Base-by-base conservation (phyloP, 176 grass and related monocot genomes). In the Cymbopogon citratus region DNA sequence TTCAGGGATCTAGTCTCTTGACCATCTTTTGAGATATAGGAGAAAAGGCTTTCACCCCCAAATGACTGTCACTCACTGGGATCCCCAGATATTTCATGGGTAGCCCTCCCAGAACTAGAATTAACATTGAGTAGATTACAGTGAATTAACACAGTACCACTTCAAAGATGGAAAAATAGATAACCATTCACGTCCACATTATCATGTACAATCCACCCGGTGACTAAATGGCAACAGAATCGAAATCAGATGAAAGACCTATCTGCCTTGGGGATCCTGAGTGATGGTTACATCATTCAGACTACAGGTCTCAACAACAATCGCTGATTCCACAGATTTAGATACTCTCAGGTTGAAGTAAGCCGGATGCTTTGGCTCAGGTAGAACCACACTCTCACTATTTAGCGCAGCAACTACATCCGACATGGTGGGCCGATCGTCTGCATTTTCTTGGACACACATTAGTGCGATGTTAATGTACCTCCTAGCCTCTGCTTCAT, bases 331-430 rank as follows among this genome's bases (percentile, higher is more conserved):
- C 2, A 56, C 7, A 34, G 10, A 66, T 76, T 64, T 75, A 31
- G 36, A 63, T 2, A 78, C 75, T 23, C 66, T 87, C 11, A 78
- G 14, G 48, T 82, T 87, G 54, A 59, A 83, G 74, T 72, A 87
- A 2, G 80, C 80, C 0, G 86, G 86, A 10, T 87, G 74, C 19
- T 79, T 87, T 8, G 86, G 80, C 18, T 73, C 9, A 6, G 86
- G 57, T 1, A 83, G 15, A 65, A 48, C 2, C 36, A 38, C 19
- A 73, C 24, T 79, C 5, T 73, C 74, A 7, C 10, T 87, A 1
- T 7, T 73, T 64, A 83, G 26, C 56, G 71, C 64, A 0, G 74
- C 74, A 59, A 83, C 48, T 21, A 83, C 67, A 0, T 87, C 54
- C 3, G 86, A 73, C 80, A 87, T 87, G 29, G 86, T 73, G 15